Base-by-base conservation (phyloP, 208 protist species). In the Porcisia hertigi region DNA sequence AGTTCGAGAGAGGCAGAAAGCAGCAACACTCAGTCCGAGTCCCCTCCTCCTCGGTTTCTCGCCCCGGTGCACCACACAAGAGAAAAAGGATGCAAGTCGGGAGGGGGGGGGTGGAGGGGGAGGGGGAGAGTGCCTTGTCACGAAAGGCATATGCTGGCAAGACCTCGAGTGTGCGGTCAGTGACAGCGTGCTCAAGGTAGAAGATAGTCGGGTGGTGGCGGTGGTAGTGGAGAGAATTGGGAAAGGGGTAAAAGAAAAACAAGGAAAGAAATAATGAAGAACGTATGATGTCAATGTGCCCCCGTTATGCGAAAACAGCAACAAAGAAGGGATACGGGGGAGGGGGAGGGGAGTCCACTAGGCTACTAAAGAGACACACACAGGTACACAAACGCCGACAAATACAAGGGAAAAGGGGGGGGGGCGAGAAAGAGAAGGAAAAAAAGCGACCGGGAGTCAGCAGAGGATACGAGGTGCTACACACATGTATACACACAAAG, bases 231-330 rank as follows among this genome's bases (percentile, higher is more conserved):
- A 20, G 62, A 12, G 36, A 25, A 34, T 30, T 3, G 23, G 41
- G 55, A 67, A 66, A 66, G 20, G 59, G 54, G 8, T 11, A 58
- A 23, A 70, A 18, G 45, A 66, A 78, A 65, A 53, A 45, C 0
- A 71, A 54, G 4, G 2, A 70, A 43, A 64, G 47, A 57, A 58
- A 66, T 39, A 57, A 62, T 20, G 18, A 41, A 41, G 36, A 67
- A 18, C 18, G 25, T 67, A 3, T 20, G 62, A 30, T 41, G 39
- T 52, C 45, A 36, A 34, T 67, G 62, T 30, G 30, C 30, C 20
- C 41, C 8, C 45, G 41, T 49, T 52, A 67, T 30, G 11, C 18
- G 41, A 49, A 2, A 49, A 49, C 20, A 8, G 62, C 23, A 16
- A 52, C 57, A 62, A 62, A 8, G 25, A 23, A 8, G 57, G 57